Conservation (phyloP, 805 yeast species). For the Saccharomycopsis sp. region DNA sequence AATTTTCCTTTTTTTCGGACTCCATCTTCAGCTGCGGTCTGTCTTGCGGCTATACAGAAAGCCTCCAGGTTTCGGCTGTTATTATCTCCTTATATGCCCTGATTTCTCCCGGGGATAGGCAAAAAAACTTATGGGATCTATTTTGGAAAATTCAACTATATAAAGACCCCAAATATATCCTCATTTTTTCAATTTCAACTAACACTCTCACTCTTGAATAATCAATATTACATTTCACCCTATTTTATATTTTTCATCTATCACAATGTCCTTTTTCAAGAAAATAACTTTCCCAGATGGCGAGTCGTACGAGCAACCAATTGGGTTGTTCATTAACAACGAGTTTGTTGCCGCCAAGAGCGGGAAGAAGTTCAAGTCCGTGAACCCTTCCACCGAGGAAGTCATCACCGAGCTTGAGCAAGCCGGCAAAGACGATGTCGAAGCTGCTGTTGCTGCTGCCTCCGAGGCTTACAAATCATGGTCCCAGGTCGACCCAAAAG, state of each 20-base stretch:
- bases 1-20: too few relatives aligned
- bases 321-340: constrained; percentile 74
- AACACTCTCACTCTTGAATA: too few relatives aligned
- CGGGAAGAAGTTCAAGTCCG: constrained; percentile 50
- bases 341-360: constrained; percentile 56
- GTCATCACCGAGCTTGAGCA: constrained; percentile 44
- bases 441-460: constrained; percentile 55
- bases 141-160: too few relatives aligned
- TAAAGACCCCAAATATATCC: too few relatives aligned
- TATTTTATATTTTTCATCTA: constrained; percentile 21
- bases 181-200: too few relatives aligned
- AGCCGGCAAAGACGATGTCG: constrained; percentile 42
- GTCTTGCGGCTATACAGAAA: too few relatives aligned
- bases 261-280: constrained; percentile 34
- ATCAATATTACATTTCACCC: too few relatives aligned
- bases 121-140: too few relatives aligned
- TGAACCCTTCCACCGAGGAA: constrained; percentile 63
- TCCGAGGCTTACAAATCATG: constrained; percentile 52
- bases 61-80: too few relatives aligned
- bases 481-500: constrained; percentile 38
- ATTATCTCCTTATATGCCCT: too few relatives aligned
- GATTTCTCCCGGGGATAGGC: too few relatives aligned
- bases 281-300: constrained; percentile 67
- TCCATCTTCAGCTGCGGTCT: too few relatives aligned
- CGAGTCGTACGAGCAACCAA: constrained; percentile 62